Percentiles rank a stretch among this genome's conserved stretches.
phyloP scores from a whole-genome alignment of 1,284 basidiomycete species.

The Melampsora larici-populina region DNA sequence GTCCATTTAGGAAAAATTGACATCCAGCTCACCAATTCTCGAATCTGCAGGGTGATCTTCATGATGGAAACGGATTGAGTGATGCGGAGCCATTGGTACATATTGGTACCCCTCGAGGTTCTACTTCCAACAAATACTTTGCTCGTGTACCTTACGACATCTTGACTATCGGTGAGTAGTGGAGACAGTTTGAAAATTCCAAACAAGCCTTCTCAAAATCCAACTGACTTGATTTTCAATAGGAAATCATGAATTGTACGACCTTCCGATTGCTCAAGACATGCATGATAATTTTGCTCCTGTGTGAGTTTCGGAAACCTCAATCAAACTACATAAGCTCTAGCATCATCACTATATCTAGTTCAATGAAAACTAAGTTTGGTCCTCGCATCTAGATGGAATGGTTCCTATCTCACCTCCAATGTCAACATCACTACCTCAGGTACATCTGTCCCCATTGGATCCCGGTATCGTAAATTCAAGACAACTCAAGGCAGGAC shows the following conservation, averaged over 20 bases:
- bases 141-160: slow-evolving; percentile 74
- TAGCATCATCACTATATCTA: neutral
- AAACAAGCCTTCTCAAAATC: neutral
- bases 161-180: slow-evolving; percentile 78
- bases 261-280: slow-evolving; percentile 42
- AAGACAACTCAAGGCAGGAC: slow-evolving; percentile 66
- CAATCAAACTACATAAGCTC: neutral
- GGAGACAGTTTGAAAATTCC: no score
- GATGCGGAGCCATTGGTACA: slow-evolving; percentile 47
- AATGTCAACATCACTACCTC: slow-evolving; percentile 77
- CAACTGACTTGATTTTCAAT: slow-evolving; percentile 42
- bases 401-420: slow-evolving; percentile 73
- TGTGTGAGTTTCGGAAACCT: slow-evolving; percentile 44
- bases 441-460: slow-evolving; percentile 56
- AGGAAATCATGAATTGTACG: slow-evolving; percentile 52
- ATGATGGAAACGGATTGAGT: slow-evolving; percentile 52
- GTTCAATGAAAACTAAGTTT: neutral
- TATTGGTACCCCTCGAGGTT: slow-evolving; percentile 22
- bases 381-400: slow-evolving; percentile 51
- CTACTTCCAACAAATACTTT: slow-evolving; percentile 63
- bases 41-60: slow-evolving; percentile 45
- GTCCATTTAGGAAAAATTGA: no score
- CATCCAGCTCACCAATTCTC: neutral
- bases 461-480: slow-evolving; percentile 65
- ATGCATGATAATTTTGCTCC: slow-evolving; percentile 45